Evolutionary conservation across 1,284 basidiomycete genomes (phyloP).

Genomic region (Lentinula novae-zelandiae): DNA sequence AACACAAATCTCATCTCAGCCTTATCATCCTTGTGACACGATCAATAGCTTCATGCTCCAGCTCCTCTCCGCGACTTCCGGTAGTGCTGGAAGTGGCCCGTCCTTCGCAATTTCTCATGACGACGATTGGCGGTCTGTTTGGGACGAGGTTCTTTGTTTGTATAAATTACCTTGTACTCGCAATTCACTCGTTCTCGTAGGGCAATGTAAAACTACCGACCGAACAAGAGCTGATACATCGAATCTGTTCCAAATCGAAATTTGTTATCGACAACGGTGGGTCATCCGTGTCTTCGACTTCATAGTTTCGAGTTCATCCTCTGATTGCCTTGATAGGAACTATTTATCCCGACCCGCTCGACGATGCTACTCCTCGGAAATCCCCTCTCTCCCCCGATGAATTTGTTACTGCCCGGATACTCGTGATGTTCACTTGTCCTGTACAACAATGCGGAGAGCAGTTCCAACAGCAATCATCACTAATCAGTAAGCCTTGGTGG

Average conservation of each 20-base stretch:
- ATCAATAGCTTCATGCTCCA: constrained; percentile 11
- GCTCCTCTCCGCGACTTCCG: constrained; percentile 1
- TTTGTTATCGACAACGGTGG: constrained; percentile 10
- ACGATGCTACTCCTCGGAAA: not conserved
- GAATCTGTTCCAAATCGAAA: constrained; percentile 8
- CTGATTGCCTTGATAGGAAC: not conserved
- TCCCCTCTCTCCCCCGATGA: not conserved
- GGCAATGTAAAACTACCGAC: not conserved
- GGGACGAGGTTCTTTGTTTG: constrained; percentile 2
- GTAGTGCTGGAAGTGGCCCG: constrained; percentile 1
- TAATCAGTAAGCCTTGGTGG: not conserved
- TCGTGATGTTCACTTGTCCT: constrained; percentile 6
- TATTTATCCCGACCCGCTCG: constrained; percentile 5
- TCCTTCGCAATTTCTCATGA: constrained; percentile 13
- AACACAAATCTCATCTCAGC: not conserved
- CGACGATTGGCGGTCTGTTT: constrained; percentile 10
- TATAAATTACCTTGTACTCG: not conserved
- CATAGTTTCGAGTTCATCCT: not conserved
- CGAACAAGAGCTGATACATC: not conserved
- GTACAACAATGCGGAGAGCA: constrained; percentile 5
- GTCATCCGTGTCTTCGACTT: not conserved
- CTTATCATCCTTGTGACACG: constrained; percentile 11
- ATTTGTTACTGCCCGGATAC: not conserved
- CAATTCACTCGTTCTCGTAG: not conserved
- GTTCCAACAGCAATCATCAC: constrained; percentile 2